Conservation (phyloP, 23 red algal genomes). For the Gracilaria caudata region DNA sequence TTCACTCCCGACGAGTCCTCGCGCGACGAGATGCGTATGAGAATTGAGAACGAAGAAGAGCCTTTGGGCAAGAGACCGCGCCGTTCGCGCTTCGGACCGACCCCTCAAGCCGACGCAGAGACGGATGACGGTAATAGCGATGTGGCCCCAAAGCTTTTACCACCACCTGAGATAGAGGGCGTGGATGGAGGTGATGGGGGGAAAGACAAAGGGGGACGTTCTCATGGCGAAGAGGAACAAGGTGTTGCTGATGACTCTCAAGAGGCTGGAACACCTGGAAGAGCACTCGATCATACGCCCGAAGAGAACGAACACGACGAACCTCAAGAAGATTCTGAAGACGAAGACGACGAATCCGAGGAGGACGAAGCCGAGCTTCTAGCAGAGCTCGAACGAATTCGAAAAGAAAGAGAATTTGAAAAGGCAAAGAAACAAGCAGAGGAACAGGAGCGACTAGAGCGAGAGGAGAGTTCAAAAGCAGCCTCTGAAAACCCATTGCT, state of each 20-base stretch:
- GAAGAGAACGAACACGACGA: conserved; percentile 24
- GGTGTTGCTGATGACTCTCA: background rate
- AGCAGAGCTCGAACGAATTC: conserved; percentile 82
- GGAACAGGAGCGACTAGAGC: conserved; percentile 48
- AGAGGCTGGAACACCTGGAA: background rate
- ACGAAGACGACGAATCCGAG: conserved; percentile 65
- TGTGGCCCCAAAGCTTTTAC: background rate
- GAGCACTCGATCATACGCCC: background rate
- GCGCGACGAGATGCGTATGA: conserved; percentile 52
- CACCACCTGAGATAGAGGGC: background rate
- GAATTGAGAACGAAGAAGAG: conserved; percentile 24
- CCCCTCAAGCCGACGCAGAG: background rate
- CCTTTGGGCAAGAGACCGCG: background rate
- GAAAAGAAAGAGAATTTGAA: conserved; percentile 76
- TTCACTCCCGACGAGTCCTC: conserved; percentile 18
- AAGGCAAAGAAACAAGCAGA: conserved; percentile 59
- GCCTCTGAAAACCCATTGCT: conserved; percentile 68
- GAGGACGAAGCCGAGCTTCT: conserved; percentile 83
- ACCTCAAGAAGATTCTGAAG: conserved; percentile 16
- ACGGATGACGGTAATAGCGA: background rate
- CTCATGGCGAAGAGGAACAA: background rate
- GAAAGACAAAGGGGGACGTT: background rate
- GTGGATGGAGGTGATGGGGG: background rate
- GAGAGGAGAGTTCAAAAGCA: conserved; percentile 36
- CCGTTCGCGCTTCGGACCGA: conserved; percentile 28